Base-by-base conservation (phyloP, 2,329 filamentous ascomycete species). In the Cladosporium cucumerinum region DNA sequence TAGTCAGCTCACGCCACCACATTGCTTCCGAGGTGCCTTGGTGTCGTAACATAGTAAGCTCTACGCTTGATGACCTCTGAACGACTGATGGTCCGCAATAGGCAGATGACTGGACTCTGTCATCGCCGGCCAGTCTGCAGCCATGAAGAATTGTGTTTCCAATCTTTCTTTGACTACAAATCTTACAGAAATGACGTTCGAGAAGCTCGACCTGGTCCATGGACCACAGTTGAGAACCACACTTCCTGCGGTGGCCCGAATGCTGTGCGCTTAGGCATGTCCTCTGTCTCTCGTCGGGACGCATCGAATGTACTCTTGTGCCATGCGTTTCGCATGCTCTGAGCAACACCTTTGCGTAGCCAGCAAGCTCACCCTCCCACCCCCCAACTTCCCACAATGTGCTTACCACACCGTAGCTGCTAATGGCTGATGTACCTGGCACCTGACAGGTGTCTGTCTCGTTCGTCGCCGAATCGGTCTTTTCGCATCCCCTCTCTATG, bases 281-380 rank as follows among this genome's bases (percentile, higher is more conserved):
- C 16, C 26, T 21, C 28, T 54, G 26, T 54, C 51, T 30, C n/a
- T 28, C 28, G 28, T 32, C 28, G 28, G 18, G 16, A 28, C 30
- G 30, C 51, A 52, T 26, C n/a, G 30, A n/a, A 54, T 26, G 51
- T 32, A 54, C 51, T 54, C 51, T 54, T 54, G 51, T 54, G 51
- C 28, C 51, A 46, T 58, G 55, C 34, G 55, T 23, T 36, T 58
- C 55, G 55, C 55, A 58, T 46, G 55, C 36, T 58, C 32, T 14
- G 21, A 46, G 55, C 26, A 26, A 58, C 55, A 21, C 23, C 11
- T 46, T 43, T 46, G 55, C 55, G 55, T 58, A 28, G 23, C 55
- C 36, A 58, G 34, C 23, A 58, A 58, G 55, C 55, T 58, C 36
- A 16, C 32, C 14, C 16, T 58, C 34, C 34, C 34, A 46, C 55